Evolutionary conservation across 2,329 filamentous ascomycete genomes (phyloP), one percentile per base, ranked within the genome.

Genomic region (Ophiocordyceps polyrhachis-furcata): DNA sequence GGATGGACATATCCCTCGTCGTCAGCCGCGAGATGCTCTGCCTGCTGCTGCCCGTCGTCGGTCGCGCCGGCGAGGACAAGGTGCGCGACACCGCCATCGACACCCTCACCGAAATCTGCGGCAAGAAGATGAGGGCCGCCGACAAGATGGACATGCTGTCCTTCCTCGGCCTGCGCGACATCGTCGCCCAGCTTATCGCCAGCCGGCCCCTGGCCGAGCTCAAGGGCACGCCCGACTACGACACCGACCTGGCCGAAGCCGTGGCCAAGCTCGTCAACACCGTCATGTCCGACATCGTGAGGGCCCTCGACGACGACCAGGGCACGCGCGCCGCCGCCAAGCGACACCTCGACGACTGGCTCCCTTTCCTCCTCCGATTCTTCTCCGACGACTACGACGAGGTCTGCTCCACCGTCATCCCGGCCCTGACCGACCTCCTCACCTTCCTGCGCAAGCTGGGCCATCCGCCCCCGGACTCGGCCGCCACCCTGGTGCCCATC

Each of bases 351-450:
- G 82, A 83, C 56, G 74, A 76, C 38, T 96, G 96, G 59, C 68
- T 94, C 25, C 86, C 88, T 0, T 81, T 88, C 52, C 72, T 96
- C 13, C 69, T 98, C 43, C 83, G 89, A 37, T 95, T 95, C 68
- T 95, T 98, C 64, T 83, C 87, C 21, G 91, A 98, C 62, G 88
- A 98, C 58, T 98, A 93, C 60, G 91, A 98, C 61, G 91, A 98
- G 65, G 81, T 98, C 52, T 96, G 91, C 68, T 93, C 88, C 32
- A 91, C 86, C 13, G 86, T 96, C 47, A 93, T 98, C 49, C 84
- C 88, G 20, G 89, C 85, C 35, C 76, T 96, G 45, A 94, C 85
- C 43, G 93, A 98, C 55, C 74, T 96, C 43, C 74, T 98, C 48
- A 87, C 86, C 25, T 89, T 93, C 59, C 74, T 96, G 51, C 81